These are phyloP conservation scores for Melampsora americana DNA, from an alignment of 1,284 basidiomycete species.

Conservation along the genomic window DNA sequence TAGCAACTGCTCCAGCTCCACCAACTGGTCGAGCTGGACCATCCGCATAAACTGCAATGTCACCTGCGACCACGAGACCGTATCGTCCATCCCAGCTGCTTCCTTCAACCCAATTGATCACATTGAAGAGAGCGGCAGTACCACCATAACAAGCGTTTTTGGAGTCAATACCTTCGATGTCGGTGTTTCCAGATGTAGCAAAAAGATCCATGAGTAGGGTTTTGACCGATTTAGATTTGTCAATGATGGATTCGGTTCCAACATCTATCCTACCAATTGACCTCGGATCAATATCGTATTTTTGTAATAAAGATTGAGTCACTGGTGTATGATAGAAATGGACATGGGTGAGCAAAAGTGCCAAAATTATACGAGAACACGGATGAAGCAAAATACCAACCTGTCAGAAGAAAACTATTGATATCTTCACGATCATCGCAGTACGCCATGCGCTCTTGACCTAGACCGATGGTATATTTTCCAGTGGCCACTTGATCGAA, in stretches of 20 bases:
- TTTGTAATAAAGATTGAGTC: conserved; percentile 74
- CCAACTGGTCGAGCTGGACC: conserved; percentile 91
- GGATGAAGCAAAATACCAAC: conserved; percentile 59
- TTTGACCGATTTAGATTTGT: conserved; percentile 99
- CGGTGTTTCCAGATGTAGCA: conserved; percentile 81
- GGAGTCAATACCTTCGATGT: conserved; percentile 97
- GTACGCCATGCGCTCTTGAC: conserved; percentile 97
- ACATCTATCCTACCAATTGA: conserved; percentile 96
- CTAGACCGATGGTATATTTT: conserved; percentile 99
- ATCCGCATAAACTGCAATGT: conserved; percentile 98
- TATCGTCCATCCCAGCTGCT: conserved; percentile 98
- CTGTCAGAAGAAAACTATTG: conserved; percentile 93
- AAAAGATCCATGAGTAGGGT: conserved; percentile 99
- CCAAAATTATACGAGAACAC: conserved; percentile 11
- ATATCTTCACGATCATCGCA: conserved; percentile 84
- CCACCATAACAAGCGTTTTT: conserved; percentile 99
- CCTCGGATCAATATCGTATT: conserved; percentile 92
- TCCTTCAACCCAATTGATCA: conserved; percentile 84
- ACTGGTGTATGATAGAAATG: conserved; percentile 47
- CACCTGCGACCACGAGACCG: conserved; percentile 93
- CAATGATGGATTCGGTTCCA: conserved; percentile 98
- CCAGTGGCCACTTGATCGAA: conserved; percentile 94
- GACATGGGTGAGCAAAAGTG: neutral
- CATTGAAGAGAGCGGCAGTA: conserved; percentile 96
- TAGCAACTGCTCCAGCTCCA: conserved; percentile 90